A percentile compares a stretch with the other conserved stretches of the same genome.
phyloP scores from a whole-genome alignment of 2,329 filamentous ascomycete species.

The Talaromyces sp. region DNA sequence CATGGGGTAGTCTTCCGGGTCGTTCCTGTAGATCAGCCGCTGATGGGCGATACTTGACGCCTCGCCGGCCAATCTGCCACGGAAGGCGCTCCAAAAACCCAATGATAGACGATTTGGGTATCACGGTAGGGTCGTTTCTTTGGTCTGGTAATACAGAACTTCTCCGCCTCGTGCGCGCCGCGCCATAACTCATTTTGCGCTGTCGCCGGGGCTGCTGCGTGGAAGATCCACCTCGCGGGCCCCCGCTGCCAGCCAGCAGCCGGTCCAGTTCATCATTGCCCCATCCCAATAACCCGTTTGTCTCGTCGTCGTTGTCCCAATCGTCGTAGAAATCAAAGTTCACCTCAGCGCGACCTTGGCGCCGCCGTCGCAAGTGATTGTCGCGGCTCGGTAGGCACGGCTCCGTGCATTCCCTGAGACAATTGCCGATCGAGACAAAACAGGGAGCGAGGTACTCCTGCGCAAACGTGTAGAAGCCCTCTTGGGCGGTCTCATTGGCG shows the following conservation, averaged over 20 bases:
- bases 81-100: slow-evolving; percentile 80
- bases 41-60: slow-evolving; percentile 80
- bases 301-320: slow-evolving; percentile 67
- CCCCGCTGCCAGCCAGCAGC: slow-evolving; percentile 63
- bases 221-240: slow-evolving; percentile 25
- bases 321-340: slow-evolving; percentile 98
- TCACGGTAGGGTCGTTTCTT: slow-evolving; percentile 72
- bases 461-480: slow-evolving; percentile 81
- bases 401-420: slow-evolving; percentile 65
- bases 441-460: slow-evolving; percentile 83
- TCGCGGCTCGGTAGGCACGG: slow-evolving; percentile 64
- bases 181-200: slow-evolving; percentile 85
- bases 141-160: slow-evolving; percentile 53
- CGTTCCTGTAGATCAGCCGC: slow-evolving; percentile 88
- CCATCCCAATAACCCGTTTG: slow-evolving; percentile 65
- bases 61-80: slow-evolving; percentile 73
- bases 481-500: slow-evolving; percentile 86
- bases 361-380: slow-evolving; percentile 63
- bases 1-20: slow-evolving; percentile 55
- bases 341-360: slow-evolving; percentile 66
- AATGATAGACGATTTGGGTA: slow-evolving; percentile 77
- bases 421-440: slow-evolving; percentile 59
- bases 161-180: slow-evolving; percentile 57
- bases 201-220: slow-evolving; percentile 65
- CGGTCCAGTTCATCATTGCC: slow-evolving; percentile 81